Conservation (phyloP, 1,284 basidiomycete species). For the Heterobasidion annosum region DNA sequence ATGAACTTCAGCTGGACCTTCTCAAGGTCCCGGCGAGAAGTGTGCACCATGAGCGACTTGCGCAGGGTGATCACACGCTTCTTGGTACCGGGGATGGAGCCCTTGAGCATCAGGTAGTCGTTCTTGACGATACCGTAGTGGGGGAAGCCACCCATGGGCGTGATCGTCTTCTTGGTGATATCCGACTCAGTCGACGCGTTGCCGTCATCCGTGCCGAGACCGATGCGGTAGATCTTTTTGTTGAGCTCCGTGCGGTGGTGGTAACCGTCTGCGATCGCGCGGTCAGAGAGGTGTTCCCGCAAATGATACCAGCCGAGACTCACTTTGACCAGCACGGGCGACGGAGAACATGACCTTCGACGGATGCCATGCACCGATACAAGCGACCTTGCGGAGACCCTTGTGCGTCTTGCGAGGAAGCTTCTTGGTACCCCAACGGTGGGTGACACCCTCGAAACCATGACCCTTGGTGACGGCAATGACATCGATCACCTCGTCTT, state of each 20-base stretch:
- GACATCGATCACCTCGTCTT: slow-evolving; percentile 95
- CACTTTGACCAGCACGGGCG: slow-evolving; percentile 98
- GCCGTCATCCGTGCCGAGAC: slow-evolving; percentile 68
- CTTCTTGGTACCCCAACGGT: slow-evolving; percentile 99
- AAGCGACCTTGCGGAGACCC: slow-evolving; percentile 99
- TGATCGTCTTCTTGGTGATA: slow-evolving; percentile 92
- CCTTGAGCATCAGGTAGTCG: slow-evolving; percentile 96
- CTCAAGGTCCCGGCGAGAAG: slow-evolving; percentile 86
- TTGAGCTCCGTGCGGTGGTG: slow-evolving; percentile 98
- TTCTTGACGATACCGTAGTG: slow-evolving; percentile 99
- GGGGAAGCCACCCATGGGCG: slow-evolving; percentile 98
- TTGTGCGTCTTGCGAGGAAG: slow-evolving; percentile 99
- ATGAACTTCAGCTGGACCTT: slow-evolving; percentile 99
- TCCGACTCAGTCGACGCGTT: slow-evolving; percentile 95
- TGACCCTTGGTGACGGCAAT: slow-evolving; percentile 99
- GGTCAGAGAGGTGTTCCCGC: slow-evolving; percentile 6
- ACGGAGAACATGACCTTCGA: slow-evolving; percentile 99
- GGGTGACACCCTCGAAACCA: slow-evolving; percentile 99
- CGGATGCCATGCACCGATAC: slow-evolving; percentile 99
- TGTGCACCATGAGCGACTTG: slow-evolving; percentile 84
- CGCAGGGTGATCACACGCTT: slow-evolving; percentile 96
- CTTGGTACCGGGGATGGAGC: slow-evolving; percentile 90
- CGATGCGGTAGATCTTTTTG: slow-evolving; percentile 99
- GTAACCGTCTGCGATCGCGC: slow-evolving; percentile 72
- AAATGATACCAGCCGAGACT: slow-evolving; percentile 18